Base-by-base conservation (phyloP, 2,329 filamentous ascomycete species). In the Xylaria sp. region DNA sequence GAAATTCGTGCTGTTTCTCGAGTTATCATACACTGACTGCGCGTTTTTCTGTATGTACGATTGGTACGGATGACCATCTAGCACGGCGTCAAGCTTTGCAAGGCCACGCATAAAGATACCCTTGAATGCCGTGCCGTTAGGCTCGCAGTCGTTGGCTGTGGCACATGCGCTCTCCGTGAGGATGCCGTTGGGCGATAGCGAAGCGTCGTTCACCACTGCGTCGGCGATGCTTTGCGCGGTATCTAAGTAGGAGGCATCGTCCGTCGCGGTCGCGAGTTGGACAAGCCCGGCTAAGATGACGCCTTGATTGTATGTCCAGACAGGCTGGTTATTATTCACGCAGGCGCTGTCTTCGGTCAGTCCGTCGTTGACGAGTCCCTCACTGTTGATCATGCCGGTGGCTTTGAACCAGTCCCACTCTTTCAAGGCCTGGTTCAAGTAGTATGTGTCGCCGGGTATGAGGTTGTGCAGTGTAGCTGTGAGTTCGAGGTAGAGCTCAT, bases 81-180 rank as follows among this genome's bases (percentile, higher is more conserved):
- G 81, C 2, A 75, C 83, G 1, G 78, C 76, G 4, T 89, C 80
- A 47, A 91, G 75, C 44, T 82, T 81, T 42, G 81, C 80, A 10
- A 91, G 77, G 63, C 88, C 88, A 0, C 88, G 83, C 25, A 84
- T 83, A 72, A 91, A 90, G 5, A 90, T 82, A 0, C 89, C 89
- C 74, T 91, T 91, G 82, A 91, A 91, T 54, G 89, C 85, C 0
- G 83, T 81, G 0, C 81, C 83, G 50, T 78, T 75, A 21, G 72
- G 71, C 50, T 76, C 72, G 67, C 77, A 79, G 5, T 72, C 66
- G 51, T 81, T 79, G 4, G 68, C 70, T 16, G 76, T 76, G 5
- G 78, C 79, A 23, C 77, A 77, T 3, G 65, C 68, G 0, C 80
- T 78, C 51, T 86, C 84, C 12, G 82, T 82, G 0, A 87, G 71